Conservation (phyloP, 805 yeast species). For the Kuraishia piskuri region DNA sequence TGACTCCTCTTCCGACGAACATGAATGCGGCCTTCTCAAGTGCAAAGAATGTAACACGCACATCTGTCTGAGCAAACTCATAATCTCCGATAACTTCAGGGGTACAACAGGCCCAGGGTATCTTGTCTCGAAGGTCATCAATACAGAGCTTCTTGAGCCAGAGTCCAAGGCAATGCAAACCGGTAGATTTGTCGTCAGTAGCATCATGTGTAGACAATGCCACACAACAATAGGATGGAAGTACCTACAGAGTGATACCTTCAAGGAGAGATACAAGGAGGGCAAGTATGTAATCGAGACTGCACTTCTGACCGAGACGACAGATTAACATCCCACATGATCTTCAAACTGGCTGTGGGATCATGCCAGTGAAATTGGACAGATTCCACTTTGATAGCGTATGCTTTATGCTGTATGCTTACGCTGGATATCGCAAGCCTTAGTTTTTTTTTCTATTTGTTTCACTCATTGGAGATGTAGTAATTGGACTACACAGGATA, state of each 20-base stretch:
- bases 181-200: conserved; percentile 22
- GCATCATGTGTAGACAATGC: conserved; percentile 23
- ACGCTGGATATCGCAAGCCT: too few species aligned
- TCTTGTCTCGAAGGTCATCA: conserved; percentile 22
- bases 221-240: conserved; percentile 23
- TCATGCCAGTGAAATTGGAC: background rate
- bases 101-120: conserved; percentile 25
- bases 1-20: background rate
- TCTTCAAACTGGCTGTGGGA: background rate
- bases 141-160: conserved; percentile 12
- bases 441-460: background rate
- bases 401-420: background rate
- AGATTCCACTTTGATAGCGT: too few species aligned
- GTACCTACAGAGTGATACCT: conserved; percentile 20
- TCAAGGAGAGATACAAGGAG: conserved; percentile 22
- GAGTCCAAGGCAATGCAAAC: conserved; percentile 22
- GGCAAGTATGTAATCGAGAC: conserved; percentile 25
- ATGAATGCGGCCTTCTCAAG: conserved; percentile 6
- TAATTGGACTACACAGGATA: background rate
- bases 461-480: background rate
- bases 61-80: conserved; percentile 18
- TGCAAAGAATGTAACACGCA: conserved; percentile 25
- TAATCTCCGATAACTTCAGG: conserved; percentile 24
- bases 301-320: conserved; percentile 13
- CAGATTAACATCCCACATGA: conserved; percentile 6